Evolutionary conservation across 768 basidiomycete species (phyloP).

Genomic region (Strobilomyces echinocephalus): DNA sequence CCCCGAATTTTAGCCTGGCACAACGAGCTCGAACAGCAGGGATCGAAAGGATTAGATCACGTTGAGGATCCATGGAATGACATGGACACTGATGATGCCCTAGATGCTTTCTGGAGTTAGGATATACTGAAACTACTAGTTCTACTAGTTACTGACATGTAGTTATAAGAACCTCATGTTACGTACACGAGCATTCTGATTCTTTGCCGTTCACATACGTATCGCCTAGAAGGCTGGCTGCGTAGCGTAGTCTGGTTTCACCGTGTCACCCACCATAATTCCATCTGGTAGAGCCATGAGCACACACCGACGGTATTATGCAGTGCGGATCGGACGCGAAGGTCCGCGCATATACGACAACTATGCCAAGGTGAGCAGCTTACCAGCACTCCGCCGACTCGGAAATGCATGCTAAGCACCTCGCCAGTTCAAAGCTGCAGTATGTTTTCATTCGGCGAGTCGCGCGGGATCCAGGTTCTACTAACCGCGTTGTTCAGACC

Average conservation of each 20-base stretch:
- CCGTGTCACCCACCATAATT: no score
- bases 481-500: slow-evolving; percentile 16
- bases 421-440: slow-evolving; percentile 23
- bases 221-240: not conserved
- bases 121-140: no score
- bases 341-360: slow-evolving; percentile 31
- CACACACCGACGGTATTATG: slow-evolving; percentile 28
- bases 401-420: not conserved
- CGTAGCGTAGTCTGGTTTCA: not conserved
- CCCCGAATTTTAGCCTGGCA: slow-evolving; percentile 61
- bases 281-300: slow-evolving; percentile 8
- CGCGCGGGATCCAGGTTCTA: not conserved
- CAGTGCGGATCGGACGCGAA: slow-evolving; percentile 32
- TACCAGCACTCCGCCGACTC: not conserved
- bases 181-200: not conserved
- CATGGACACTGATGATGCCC: slow-evolving; percentile 36
- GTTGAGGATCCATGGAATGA: slow-evolving; percentile 19
- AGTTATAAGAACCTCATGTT: not conserved
- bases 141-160: no score
- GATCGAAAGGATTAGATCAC: slow-evolving; percentile 8
- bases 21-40: slow-evolving; percentile 25
- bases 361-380: slow-evolving; percentile 24
- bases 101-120: slow-evolving; percentile 29
- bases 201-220: not conserved
- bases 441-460: slow-evolving; percentile 6